Conservation (phyloP, 192 early-diverging fungal genomes). For the Linnemannia schmuckeri region DNA sequence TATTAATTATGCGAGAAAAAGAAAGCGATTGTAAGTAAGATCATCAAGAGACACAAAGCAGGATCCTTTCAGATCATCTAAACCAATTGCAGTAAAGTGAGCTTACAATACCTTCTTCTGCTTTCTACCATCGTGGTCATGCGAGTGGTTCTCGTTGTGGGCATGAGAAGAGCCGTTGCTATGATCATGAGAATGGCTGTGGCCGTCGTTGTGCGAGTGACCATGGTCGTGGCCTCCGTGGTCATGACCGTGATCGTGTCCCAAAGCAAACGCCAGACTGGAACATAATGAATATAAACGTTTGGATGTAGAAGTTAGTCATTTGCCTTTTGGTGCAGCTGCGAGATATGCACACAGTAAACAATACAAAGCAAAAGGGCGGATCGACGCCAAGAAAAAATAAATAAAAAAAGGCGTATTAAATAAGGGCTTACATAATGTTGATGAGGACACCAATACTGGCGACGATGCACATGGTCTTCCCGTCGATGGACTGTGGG, state of each 20-base stretch:
- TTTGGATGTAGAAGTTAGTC: background rate
- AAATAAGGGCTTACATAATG: constrained; percentile 66
- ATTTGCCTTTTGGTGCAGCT: too few relatives aligned
- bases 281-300: background rate
- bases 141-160: constrained; percentile 25
- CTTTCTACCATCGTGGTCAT: constrained; percentile 20
- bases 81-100: background rate
- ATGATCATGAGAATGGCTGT: constrained; percentile 32
- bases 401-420: background rate
- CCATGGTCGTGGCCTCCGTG: constrained; percentile 42
- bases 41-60: background rate
- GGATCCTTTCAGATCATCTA: background rate
- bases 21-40: background rate
- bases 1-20: constrained; percentile 7
- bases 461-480: constrained; percentile 79
- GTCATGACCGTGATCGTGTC: constrained; percentile 58
- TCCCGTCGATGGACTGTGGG: constrained; percentile 74
- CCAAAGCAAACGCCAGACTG: constrained; percentile 68
- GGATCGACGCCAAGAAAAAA: background rate
- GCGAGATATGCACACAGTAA: background rate
- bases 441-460: constrained; percentile 81
- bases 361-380: background rate
- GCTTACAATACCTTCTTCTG: constrained; percentile 30
- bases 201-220: constrained; percentile 14
- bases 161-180: constrained; percentile 21